Conservation (phyloP, 352 stramenopile genomes). For the Phytophthora chlamydospora region DNA sequence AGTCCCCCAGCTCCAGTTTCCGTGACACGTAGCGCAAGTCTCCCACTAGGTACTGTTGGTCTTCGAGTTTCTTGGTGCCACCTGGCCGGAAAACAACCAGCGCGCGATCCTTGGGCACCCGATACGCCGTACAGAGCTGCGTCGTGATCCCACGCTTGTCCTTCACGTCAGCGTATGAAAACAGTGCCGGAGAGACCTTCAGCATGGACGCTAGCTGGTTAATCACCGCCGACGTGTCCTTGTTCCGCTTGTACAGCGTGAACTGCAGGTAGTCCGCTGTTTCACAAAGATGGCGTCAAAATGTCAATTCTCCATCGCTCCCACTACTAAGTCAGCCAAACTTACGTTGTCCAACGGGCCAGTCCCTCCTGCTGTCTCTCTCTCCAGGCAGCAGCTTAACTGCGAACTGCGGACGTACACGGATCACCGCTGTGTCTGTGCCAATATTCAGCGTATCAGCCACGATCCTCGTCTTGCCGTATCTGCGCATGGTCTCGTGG, state of each 20-base stretch:
- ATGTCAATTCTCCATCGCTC: conserved; percentile 8
- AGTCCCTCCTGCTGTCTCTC: conserved; percentile 64
- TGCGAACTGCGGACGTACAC: conserved; percentile 59
- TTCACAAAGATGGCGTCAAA: conserved; percentile 25
- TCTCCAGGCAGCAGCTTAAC: conserved; percentile 53
- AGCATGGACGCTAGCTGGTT: conserved; percentile 78
- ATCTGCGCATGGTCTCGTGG: conserved; percentile 90
- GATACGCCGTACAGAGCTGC: conserved; percentile 94
- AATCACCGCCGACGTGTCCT: conserved; percentile 90
- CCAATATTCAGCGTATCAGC: conserved; percentile 90
- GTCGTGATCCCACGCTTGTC: conserved; percentile 96
- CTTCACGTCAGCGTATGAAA: conserved; percentile 96
- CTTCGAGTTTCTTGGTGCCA: conserved; percentile 53
- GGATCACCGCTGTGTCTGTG: conserved; percentile 70
- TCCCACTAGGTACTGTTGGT: conserved; percentile 88
- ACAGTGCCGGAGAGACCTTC: conserved; percentile 66
- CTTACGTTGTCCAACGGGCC: conserved; percentile 76
- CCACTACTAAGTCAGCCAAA: not conserved
- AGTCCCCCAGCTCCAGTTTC: conserved; percentile 87
- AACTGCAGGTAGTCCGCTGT: conserved; percentile 94
- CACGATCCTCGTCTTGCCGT: conserved; percentile 78
- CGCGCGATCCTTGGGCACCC: conserved; percentile 67
- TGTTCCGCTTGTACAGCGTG: conserved; percentile 97
- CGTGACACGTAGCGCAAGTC: conserved; percentile 91
- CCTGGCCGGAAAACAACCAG: conserved; percentile 50